A percentile compares a stretch with the other conserved stretches of the same genome.
phyloP scores from a whole-genome alignment of 2,329 filamentous ascomycete species.

The Epichloe glyceriae region DNA sequence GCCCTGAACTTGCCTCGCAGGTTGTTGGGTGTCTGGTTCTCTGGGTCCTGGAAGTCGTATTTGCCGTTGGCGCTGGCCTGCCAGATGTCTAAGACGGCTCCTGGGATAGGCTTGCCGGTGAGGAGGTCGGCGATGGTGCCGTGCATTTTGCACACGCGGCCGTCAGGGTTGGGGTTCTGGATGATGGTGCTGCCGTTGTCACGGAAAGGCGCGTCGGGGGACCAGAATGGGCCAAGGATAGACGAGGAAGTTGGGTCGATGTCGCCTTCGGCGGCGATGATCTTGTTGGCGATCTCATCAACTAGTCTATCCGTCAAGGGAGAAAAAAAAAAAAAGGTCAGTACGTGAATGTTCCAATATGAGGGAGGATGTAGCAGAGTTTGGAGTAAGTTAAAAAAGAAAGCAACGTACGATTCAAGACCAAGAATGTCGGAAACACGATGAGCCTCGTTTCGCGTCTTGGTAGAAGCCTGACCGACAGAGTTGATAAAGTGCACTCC shows the following conservation, averaged over 20 bases:
- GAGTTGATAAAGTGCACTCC: slow-evolving; percentile 66
- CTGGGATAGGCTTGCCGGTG: slow-evolving; percentile 52
- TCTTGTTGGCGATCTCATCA: slow-evolving; percentile 53
- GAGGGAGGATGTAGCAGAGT: neutral
- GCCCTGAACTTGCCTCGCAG: slow-evolving; percentile 63
- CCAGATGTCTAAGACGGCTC: slow-evolving; percentile 67
- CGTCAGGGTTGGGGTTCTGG: slow-evolving; percentile 44
- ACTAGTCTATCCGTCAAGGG: slow-evolving; percentile 23
- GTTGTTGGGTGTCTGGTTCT: slow-evolving; percentile 60
- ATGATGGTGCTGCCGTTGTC: slow-evolving; percentile 54
- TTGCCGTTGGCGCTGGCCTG: slow-evolving; percentile 63
- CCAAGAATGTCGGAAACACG: slow-evolving; percentile 62
- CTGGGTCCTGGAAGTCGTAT: slow-evolving; percentile 65
- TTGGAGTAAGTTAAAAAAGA: neutral
- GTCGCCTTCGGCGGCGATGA: slow-evolving; percentile 48
- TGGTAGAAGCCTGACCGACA: slow-evolving; percentile 54
- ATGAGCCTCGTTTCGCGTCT: slow-evolving; percentile 62
- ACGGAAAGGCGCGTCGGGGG: slow-evolving; percentile 60
- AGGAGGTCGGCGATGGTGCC: slow-evolving; percentile 51
- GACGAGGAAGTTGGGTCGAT: slow-evolving; percentile 58
- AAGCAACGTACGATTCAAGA: slow-evolving; percentile 48
- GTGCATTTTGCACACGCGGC: slow-evolving; percentile 53
- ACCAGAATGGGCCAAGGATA: slow-evolving; percentile 71
- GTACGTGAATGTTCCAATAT: neutral
- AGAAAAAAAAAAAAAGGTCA: neutral